Conservation (phyloP, 768 basidiomycete species). For the Neoboletus magnificus region DNA sequence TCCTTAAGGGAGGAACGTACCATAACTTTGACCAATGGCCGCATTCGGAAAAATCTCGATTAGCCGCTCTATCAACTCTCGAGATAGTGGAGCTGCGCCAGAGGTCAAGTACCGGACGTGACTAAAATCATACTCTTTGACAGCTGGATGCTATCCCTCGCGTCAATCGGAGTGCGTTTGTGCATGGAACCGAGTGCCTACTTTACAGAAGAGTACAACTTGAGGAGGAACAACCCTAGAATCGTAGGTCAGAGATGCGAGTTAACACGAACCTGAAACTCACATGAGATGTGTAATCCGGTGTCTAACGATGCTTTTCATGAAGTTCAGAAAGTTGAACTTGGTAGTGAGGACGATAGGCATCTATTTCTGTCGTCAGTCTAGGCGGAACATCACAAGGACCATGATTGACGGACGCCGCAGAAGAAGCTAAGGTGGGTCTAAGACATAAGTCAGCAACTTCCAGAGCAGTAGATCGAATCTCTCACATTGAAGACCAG, state of each 20-base stretch:
- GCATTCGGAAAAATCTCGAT: conserved; percentile 45
- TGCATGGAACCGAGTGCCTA: conserved; percentile 10
- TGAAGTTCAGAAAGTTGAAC: conserved; percentile 43
- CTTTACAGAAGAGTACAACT: conserved; percentile 50
- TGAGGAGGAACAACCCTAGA: conserved; percentile 46
- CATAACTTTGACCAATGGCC: conserved; percentile 61
- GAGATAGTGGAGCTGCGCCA: conserved; percentile 59
- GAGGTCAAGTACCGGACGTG: conserved; percentile 36
- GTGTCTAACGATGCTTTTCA: conserved; percentile 45
- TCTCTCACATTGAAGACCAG: conserved; percentile 53
- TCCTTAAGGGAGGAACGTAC: conserved; percentile 27
- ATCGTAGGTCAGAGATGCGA: not conserved
- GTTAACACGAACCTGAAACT: conserved; percentile 2
- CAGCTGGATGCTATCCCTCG: conserved; percentile 35
- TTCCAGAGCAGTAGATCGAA: not conserved
- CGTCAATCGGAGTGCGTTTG: not conserved
- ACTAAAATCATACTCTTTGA: conserved; percentile 38
- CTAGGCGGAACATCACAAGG: not conserved
- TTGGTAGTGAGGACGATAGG: conserved; percentile 44
- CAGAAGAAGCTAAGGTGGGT: conserved; percentile 55
- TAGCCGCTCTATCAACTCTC: conserved; percentile 47
- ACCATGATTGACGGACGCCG: conserved; percentile 40
- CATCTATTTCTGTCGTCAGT: conserved; percentile 38
- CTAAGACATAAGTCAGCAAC: conserved; percentile 35
- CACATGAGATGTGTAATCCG: conserved; percentile 44